phyloP scores from a whole-genome alignment of 2,329 filamentous ascomycete species.

The Arthroderma uncinatum region DNA sequence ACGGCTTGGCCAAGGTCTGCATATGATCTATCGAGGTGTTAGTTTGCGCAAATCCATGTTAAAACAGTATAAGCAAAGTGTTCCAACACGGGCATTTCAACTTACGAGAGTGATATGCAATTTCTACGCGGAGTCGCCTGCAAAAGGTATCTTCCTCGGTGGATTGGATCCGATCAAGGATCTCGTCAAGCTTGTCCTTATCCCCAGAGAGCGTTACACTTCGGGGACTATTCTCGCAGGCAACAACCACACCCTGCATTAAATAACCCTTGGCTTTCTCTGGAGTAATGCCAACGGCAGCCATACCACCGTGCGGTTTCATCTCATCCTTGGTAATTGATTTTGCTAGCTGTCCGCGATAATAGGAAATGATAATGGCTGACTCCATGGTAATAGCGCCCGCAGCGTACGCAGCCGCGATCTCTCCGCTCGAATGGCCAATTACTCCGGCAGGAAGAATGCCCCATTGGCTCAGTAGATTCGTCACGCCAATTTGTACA shows the following conservation, averaged over 20 bases:
- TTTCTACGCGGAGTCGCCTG: slow-evolving; percentile 17
- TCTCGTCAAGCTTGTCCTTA: slow-evolving; percentile 20
- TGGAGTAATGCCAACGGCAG: slow-evolving; percentile 11
- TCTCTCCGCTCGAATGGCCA: slow-evolving; percentile 26
- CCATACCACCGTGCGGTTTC: slow-evolving; percentile 11
- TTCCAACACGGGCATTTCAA: not conserved
- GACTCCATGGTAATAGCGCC: slow-evolving; percentile 15
- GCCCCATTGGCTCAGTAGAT: slow-evolving; percentile 21
- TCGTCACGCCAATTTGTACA: slow-evolving; percentile 24
- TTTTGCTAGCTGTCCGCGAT: slow-evolving; percentile 13
- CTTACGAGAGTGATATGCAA: slow-evolving; percentile 23
- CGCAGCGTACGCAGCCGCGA: slow-evolving; percentile 25
- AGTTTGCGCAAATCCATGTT: not conserved
- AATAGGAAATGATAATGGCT: slow-evolving; percentile 15
- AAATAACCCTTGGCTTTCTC: slow-evolving; percentile 5
- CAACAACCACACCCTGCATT: slow-evolving; percentile 17
- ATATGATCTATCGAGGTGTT: slow-evolving; percentile 15
- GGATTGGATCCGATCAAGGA: not conserved
- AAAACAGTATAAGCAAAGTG: not conserved
- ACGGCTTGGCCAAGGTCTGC: slow-evolving; percentile 14
- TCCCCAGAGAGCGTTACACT: slow-evolving; percentile 31
- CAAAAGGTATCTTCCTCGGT: slow-evolving; percentile 11
- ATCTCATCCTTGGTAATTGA: not conserved
- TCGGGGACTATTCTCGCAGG: slow-evolving; percentile 29
- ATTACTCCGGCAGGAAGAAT: slow-evolving; percentile 20